phyloP scores from a whole-genome alignment of 441 rosid species.

The Breynia disticha region DNA sequence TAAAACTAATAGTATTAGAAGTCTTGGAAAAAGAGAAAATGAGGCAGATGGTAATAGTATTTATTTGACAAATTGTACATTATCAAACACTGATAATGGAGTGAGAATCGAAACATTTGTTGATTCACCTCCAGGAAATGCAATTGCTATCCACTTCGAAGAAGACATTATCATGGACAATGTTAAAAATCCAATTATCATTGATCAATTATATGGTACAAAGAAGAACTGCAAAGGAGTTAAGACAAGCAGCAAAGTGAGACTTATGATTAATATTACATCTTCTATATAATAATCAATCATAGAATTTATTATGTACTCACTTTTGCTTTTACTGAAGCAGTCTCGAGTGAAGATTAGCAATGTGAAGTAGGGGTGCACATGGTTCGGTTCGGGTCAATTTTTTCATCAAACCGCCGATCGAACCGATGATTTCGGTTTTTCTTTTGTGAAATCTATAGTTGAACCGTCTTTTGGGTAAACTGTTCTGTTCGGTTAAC shows the following conservation, averaged over 20 bases:
- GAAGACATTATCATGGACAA: conserved; percentile 52
- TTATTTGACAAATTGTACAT: conserved; percentile 41
- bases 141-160: conserved; percentile 36
- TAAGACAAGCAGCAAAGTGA: not conserved
- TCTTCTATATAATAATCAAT: not conserved
- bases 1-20: conserved; percentile 46
- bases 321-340: conserved; percentile 16
- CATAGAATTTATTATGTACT: conserved; percentile 23
- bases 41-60: conserved; percentile 58
- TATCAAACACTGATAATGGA: conserved; percentile 37
- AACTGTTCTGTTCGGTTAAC: too few species aligned
- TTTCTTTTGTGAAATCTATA: too few species aligned
- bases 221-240: not conserved
- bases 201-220: conserved; percentile 38
- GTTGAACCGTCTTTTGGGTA: too few species aligned
- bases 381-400: too few species aligned
- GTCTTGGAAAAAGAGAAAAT: conserved; percentile 59
- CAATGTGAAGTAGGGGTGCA: conserved; percentile 39
- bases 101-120: conserved; percentile 75
- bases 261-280: not conserved
- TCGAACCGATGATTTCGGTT: too few species aligned
- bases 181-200: conserved; percentile 61
- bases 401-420: too few species aligned
- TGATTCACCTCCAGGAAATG: conserved; percentile 43
- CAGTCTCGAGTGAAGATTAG: conserved; percentile 46